phyloP scores from a whole-genome alignment of 768 basidiomycete species.

The Calocybe gangraenosa region DNA sequence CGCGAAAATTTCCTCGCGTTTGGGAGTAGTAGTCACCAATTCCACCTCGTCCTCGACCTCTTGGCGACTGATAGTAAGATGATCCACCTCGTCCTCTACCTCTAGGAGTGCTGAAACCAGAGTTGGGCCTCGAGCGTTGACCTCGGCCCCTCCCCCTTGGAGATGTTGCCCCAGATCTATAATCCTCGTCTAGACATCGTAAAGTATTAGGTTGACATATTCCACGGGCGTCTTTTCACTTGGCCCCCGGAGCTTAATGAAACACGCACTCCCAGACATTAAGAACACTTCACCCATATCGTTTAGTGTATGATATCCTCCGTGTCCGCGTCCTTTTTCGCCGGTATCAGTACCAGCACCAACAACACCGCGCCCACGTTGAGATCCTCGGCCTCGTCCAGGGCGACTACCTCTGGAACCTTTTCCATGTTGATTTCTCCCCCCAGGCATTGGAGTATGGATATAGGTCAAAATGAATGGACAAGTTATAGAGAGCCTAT shows the following conservation, averaged over 20 bases:
- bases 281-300: slow-evolving; percentile 16
- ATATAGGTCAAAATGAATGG: too few species aligned
- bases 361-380: slow-evolving; percentile 24
- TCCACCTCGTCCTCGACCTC: slow-evolving; percentile 17
- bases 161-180: slow-evolving; percentile 15
- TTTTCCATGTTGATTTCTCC: slow-evolving; percentile 13
- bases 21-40: slow-evolving; percentile 16
- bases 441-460: neutral
- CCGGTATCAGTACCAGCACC: slow-evolving; percentile 13
- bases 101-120: slow-evolving; percentile 17
- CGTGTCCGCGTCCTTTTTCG: slow-evolving; percentile 16
- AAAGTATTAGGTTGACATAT: slow-evolving; percentile 10
- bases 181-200: slow-evolving; percentile 9
- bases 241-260: neutral
- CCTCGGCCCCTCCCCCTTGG: slow-evolving; percentile 21
- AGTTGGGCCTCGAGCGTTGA: slow-evolving; percentile 7
- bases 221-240: slow-evolving; percentile 1
- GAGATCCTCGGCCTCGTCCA: slow-evolving; percentile 11
- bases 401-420: slow-evolving; percentile 14
- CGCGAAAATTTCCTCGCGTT: slow-evolving; percentile 14
- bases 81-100: slow-evolving; percentile 18
- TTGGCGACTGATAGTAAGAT: slow-evolving; percentile 5
- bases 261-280: slow-evolving; percentile 23
- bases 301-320: slow-evolving; percentile 19
- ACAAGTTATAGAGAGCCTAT: too few species aligned